These are phyloP conservation scores for Protomyces arabidopsidicola DNA, from an alignment of 1,139 yeast genomes.

Conservation along the genomic window DNA sequence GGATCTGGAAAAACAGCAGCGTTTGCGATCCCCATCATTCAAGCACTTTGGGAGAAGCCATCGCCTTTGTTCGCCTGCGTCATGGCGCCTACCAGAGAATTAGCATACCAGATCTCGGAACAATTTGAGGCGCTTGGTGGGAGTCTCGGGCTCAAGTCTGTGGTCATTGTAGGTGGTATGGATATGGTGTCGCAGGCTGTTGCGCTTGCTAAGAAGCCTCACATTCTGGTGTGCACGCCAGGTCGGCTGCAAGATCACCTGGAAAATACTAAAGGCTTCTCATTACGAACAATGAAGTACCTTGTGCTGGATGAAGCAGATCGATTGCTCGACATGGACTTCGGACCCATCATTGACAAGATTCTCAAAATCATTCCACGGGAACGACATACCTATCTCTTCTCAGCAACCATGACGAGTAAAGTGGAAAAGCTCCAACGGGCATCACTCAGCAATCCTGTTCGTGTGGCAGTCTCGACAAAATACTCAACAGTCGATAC, in stretches of 20 bases:
- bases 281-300: slow-evolving; percentile 69
- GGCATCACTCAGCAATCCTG: slow-evolving; percentile 86
- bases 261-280: slow-evolving; percentile 90
- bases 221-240: slow-evolving; percentile 91
- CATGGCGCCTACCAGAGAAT: slow-evolving; percentile 92
- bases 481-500: slow-evolving; percentile 93
- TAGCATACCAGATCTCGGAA: slow-evolving; percentile 92
- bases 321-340: slow-evolving; percentile 89
- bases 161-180: slow-evolving; percentile 95
- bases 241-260: slow-evolving; percentile 94
- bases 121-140: slow-evolving; percentile 92
- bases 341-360: slow-evolving; percentile 88
- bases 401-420: slow-evolving; percentile 94
- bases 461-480: slow-evolving; percentile 80
- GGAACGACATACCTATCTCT: slow-evolving; percentile 77
- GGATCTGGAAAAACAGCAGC: slow-evolving; percentile 99
- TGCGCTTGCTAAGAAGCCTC: slow-evolving; percentile 90
- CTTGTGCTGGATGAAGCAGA: slow-evolving; percentile 98
- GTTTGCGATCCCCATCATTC: slow-evolving; percentile 83
- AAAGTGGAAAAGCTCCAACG: slow-evolving; percentile 92
- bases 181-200: slow-evolving; percentile 97
- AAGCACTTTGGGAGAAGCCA: slow-evolving; percentile 84
- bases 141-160: slow-evolving; percentile 80
- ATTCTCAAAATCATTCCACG: slow-evolving; percentile 80
- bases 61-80: slow-evolving; percentile 84